phyloP scores from a whole-genome alignment of 768 basidiomycete species.

The Boletus huronensis region DNA sequence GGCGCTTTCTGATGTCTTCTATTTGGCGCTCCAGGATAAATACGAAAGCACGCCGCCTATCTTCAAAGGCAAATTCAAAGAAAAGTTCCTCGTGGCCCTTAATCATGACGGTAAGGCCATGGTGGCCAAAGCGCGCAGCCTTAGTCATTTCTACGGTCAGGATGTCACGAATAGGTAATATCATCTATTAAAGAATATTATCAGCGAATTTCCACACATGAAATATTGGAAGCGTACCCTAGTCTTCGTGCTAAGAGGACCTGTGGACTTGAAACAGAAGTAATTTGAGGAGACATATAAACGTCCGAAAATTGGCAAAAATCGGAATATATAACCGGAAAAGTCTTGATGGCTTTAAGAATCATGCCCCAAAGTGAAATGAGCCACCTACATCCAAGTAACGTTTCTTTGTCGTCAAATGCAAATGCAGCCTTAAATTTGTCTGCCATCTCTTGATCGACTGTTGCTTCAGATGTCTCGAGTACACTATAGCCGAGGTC shows the following conservation, averaged over 20 bases:
- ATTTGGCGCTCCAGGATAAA: constrained; percentile 74
- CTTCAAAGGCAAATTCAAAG: constrained; percentile 85
- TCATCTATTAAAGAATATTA: constrained; percentile 61
- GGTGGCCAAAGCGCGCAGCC: constrained; percentile 85
- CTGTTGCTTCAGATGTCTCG: constrained; percentile 61
- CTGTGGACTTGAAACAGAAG: constrained; percentile 92
- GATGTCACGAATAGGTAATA: constrained; percentile 87
- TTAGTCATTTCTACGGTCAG: constrained; percentile 79
- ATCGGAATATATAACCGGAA: constrained; percentile 83
- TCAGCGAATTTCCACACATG: constrained; percentile 1
- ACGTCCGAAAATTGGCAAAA: constrained; percentile 85
- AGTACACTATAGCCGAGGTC: constrained; percentile 81
- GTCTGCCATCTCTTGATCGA: constrained; percentile 62
- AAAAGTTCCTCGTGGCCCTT: constrained; percentile 97
- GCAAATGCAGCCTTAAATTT: constrained; percentile 84
- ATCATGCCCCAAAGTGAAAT: neutral
- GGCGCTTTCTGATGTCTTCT: constrained; percentile 59
- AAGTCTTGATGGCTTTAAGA: constrained; percentile 59
- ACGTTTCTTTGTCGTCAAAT: constrained; percentile 79
- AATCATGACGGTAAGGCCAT: constrained; percentile 85
- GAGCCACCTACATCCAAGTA: constrained; percentile 77
- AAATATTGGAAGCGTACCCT: constrained; percentile 51
- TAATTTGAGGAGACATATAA: constrained; percentile 90
- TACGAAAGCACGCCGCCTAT: constrained; percentile 77
- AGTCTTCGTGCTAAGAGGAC: constrained; percentile 75